Evolutionary conservation across 768 basidiomycete genomes (phyloP).

Genomic region (Myochromella boudieri): DNA sequence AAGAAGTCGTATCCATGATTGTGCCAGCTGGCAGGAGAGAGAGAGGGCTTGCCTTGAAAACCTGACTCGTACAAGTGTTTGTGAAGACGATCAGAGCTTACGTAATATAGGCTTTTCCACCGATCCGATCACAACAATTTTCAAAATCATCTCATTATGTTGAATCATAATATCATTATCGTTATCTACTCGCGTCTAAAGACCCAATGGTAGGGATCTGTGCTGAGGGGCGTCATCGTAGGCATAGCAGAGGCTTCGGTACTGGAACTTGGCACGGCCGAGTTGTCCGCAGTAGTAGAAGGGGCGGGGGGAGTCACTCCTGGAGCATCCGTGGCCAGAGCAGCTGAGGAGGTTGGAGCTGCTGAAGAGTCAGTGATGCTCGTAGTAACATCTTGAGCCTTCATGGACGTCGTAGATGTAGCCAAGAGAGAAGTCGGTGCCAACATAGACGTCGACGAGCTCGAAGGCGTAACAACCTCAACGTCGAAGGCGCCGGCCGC

Average conservation of each 20-base stretch:
- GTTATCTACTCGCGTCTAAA: conserved; percentile 26
- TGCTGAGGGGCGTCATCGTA: conserved; percentile 26
- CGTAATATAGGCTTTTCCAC: too few species aligned
- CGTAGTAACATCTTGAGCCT: conserved; percentile 33
- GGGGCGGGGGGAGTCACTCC: conserved; percentile 1
- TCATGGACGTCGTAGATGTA: conserved; percentile 17
- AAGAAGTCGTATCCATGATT: conserved; percentile 9
- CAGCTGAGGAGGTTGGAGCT: conserved; percentile 24
- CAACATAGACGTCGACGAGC: conserved; percentile 6
- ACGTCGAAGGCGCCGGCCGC: conserved; percentile 16
- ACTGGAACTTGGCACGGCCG: background rate
- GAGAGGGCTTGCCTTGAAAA: conserved; percentile 11
- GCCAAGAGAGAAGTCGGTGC: conserved; percentile 6
- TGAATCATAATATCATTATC: background rate
- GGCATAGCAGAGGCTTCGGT: conserved; percentile 15
- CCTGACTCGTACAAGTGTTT: conserved; percentile 5
- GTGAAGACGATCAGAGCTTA: conserved; percentile 1
- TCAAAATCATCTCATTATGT: too few species aligned
- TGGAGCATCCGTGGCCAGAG: conserved; percentile 22
- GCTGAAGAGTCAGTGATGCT: conserved; percentile 27
- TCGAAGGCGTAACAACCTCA: conserved; percentile 12
- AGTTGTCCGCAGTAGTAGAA: background rate
- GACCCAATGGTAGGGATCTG: conserved; percentile 38
- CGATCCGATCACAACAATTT: conserved; percentile 2
- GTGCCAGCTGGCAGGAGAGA: background rate